Evolutionary conservation across 1,284 basidiomycete species (phyloP).

Genomic region (Sparassis latifolia): DNA sequence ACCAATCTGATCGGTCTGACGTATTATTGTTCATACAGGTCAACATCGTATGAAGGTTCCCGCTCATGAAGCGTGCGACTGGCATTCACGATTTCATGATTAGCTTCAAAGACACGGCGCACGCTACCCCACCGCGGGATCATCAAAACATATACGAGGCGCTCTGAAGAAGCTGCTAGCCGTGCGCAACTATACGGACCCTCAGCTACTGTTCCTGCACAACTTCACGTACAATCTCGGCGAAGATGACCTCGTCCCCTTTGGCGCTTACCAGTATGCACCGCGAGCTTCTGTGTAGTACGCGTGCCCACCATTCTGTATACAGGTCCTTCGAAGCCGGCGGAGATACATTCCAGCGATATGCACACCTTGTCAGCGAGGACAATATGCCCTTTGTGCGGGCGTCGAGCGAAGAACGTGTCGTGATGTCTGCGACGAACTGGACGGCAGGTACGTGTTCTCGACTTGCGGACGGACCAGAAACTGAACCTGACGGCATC

Average conservation of each 20-base stretch:
- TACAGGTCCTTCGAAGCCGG: constrained; percentile 47
- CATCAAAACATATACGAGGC: constrained; percentile 31
- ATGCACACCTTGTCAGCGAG: constrained; percentile 38
- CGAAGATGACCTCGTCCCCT: constrained; percentile 53
- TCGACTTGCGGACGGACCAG: neutral
- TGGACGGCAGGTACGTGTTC: constrained; percentile 55
- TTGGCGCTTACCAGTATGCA: constrained; percentile 68
- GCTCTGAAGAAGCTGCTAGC: constrained; percentile 49
- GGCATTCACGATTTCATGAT: neutral
- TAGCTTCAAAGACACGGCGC: neutral
- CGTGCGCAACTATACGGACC: constrained; percentile 37
- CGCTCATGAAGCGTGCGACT: neutral
- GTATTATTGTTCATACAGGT: neutral
- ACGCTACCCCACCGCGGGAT: neutral
- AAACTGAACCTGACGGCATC: neutral
- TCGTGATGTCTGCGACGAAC: constrained; percentile 61
- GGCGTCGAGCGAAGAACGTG: constrained; percentile 53
- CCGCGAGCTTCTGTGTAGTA: neutral
- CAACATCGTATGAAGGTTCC: neutral
- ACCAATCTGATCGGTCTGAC: no score
- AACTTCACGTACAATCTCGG: constrained; percentile 61
- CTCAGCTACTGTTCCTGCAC: constrained; percentile 53
- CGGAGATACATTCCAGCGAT: constrained; percentile 42
- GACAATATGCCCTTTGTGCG: constrained; percentile 59
- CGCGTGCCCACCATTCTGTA: neutral